Evolutionary conservation across 352 stramenopile species (phyloP).

Genomic region (Globisporangium radiosum): DNA sequence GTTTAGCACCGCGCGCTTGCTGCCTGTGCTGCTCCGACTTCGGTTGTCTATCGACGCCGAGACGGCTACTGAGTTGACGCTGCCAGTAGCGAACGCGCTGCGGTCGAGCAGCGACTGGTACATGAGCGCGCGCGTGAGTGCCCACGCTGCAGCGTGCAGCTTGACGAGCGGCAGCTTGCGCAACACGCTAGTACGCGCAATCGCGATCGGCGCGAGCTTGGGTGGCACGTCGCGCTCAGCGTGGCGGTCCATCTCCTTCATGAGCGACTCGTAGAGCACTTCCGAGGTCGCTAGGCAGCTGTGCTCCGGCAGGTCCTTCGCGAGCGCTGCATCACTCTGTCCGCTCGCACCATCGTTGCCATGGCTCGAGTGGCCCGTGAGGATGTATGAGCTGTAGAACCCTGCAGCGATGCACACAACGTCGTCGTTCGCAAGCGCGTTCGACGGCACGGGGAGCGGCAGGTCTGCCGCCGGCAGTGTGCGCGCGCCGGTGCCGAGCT

Average conservation of each 20-base stretch:
- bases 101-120: slow-evolving; percentile 59
- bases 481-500: slow-evolving; percentile 66
- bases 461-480: slow-evolving; percentile 78
- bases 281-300: slow-evolving; percentile 55
- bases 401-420: slow-evolving; percentile 73
- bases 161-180: slow-evolving; percentile 69
- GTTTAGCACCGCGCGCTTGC: slow-evolving; percentile 23
- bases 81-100: background rate
- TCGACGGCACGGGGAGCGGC: slow-evolving; percentile 67
- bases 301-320: slow-evolving; percentile 58
- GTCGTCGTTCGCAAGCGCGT: slow-evolving; percentile 74
- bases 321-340: slow-evolving; percentile 31
- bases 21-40: background rate
- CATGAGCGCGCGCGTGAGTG: slow-evolving; percentile 70
- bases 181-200: slow-evolving; percentile 38
- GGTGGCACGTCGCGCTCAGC: slow-evolving; percentile 8
- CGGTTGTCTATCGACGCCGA: background rate
- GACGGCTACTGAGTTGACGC: background rate
- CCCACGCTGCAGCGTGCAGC: slow-evolving; percentile 70
- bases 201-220: slow-evolving; percentile 22
- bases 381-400: slow-evolving; percentile 87
- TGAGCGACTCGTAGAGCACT: slow-evolving; percentile 75
- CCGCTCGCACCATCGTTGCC: slow-evolving; percentile 25
- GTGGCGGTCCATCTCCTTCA: slow-evolving; percentile 82
- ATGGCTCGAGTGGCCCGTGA: slow-evolving; percentile 55